Evolutionary conservation across 140 eudicot genomes (phyloP).

Genomic region (Oenanthe javanica): DNA sequence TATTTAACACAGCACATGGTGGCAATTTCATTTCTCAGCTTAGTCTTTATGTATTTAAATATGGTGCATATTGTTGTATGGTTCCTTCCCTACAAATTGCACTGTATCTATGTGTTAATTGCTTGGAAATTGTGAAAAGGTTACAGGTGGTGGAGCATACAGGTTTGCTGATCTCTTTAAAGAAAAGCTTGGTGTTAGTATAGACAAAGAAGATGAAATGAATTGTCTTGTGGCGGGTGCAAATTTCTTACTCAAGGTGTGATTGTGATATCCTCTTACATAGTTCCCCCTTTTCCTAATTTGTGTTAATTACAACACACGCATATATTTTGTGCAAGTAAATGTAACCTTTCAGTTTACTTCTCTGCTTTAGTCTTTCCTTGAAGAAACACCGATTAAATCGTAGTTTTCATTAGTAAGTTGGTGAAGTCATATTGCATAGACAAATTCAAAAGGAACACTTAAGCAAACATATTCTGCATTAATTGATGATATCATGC

Average conservation of each 20-base stretch:
- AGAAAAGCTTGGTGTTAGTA: slow-evolving; percentile 92
- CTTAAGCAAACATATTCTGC: background rate
- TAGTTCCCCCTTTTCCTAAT: background rate
- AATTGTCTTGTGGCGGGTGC: slow-evolving; percentile 95
- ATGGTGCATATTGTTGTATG: background rate
- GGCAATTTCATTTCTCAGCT: background rate
- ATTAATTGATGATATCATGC: background rate
- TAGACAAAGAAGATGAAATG: slow-evolving; percentile 99
- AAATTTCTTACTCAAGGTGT: slow-evolving; percentile 92
- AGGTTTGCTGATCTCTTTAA: slow-evolving; percentile 88
- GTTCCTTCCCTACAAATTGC: background rate
- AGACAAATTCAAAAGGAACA: too few species aligned
- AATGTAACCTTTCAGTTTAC: background rate
- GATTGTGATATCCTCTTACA: background rate
- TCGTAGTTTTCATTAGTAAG: background rate
- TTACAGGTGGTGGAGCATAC: slow-evolving; percentile 99
- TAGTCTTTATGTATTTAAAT: background rate
- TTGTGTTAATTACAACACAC: background rate
- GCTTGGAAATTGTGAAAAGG: slow-evolving; percentile 54
- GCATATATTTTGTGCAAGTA: background rate
- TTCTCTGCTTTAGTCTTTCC: background rate
- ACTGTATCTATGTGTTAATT: slow-evolving; percentile 15
- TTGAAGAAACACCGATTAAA: too few species aligned
- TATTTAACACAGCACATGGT: too few species aligned
- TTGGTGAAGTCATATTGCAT: background rate